Base-by-base conservation (phyloP, 2,329 filamentous ascomycete species). In the Blastomyces gilchristii region DNA sequence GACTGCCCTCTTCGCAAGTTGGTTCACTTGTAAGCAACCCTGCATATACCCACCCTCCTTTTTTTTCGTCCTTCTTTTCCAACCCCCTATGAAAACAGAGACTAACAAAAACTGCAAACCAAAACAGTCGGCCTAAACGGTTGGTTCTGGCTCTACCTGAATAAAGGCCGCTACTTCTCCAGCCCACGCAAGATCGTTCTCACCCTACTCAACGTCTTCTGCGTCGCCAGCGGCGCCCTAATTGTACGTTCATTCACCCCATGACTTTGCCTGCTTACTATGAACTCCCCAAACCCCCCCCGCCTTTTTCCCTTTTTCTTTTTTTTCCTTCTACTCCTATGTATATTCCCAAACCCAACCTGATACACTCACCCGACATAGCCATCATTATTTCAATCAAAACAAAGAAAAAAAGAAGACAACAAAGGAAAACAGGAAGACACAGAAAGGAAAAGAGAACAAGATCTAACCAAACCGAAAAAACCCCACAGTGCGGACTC, bases 1-100 rank as follows among this genome's bases (percentile, higher is more conserved):
- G 68, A 80, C 78, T 39, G 81, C 85, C 1, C 73, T 88, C 1
- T 88, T 89, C 64, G 84, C 82, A 25, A 84, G 81, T 62, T 89
- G 87, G 86, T 89, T 89, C 72, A 86, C 83, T 61, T 82, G 74
- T 77, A 69, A 74, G 61, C 81, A 2, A 41, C 25, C 31, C 14
- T 6, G 4, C 28, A 25, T 41, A n/a, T 22, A 22, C n/a, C n/a
- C n/a, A n/a, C 78, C n/a, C 58, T 28, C 9, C 58, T 16, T 0
- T 8, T 61, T 45, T n/a, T 34, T 25, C 16, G 14, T 28, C 31
- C 39, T 12, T 41, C 39, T 12, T 11, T 63, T 47, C 49, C 11
- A 12, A n/a, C 52, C 25, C 25, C 22, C 18, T 41, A n/a, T 14
- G 25, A 37, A 14, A 7, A 14, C 12, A 43, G 34, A 16, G 11